Base-by-base conservation (phyloP, 1,284 basidiomycete species). In the Coniophora puteana region DNA sequence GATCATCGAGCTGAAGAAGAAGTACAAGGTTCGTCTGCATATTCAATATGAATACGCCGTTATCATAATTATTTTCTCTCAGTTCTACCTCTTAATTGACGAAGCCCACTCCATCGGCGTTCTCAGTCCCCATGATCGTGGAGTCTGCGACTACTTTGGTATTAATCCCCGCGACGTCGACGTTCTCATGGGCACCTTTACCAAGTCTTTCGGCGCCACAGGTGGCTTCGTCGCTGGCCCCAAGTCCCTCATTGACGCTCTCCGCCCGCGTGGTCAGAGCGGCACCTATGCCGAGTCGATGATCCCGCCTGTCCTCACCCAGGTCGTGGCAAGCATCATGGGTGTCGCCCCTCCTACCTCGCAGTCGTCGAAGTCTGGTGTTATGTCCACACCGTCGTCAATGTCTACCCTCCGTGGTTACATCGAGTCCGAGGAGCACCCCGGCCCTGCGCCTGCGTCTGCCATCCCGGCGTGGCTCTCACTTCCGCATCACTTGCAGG, bases 171-270 rank as follows among this genome's bases (percentile, higher is more conserved):
- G 74, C 13, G 71, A 74, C 31, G 75, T 97, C 49, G 93, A 97
- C 61, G 80, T 98, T 49, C 78, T 94, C 49, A 98, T 98, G 94
- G 94, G 94, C 41, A 98, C 93, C 0, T 93, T 98, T 63, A 98
- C 93, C 28, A 98, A 98, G 67, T 95, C 92, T 0, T 96, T 97
- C 58, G 93, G 93, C 43, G 93, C 93, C 3, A 86, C 92, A 0
- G 93, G 93, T 43, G 93, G 93, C 8, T 96, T 96, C 69, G 83
- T 98, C 51, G 76, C 91, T 4, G 93, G 89, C 8, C 79, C 66
- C 55, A 90, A 89, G 57, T 62, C 68, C 4, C 65, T 93, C 43
- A 83, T 95, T 54, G 82, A 90, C 57, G 73, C 83, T 5, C 74
- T 98, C 1, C 84, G 92, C 14, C 55, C 90, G 22, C 72, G 80